Evolutionary conservation across 345 rosid species (phyloP), one percentile per base, ranked within the genome.

Genomic region (Eucalyptus urophylla): DNA sequence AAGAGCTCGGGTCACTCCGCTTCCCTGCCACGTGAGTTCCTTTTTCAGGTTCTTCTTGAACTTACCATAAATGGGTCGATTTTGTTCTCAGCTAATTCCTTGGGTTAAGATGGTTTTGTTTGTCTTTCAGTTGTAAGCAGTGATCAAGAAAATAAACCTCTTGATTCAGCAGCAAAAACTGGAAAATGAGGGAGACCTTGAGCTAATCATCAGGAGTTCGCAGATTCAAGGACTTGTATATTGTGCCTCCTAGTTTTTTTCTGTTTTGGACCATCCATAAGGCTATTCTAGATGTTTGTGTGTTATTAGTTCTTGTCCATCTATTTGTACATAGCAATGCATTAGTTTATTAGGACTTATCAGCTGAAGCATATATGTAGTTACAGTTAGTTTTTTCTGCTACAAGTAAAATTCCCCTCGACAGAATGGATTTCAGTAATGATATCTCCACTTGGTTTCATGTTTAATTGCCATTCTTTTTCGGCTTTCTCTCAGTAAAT

Each of bases 91-190:
- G 11, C 22, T 21, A 19, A 69, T 37, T 80, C 49, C 24, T 40
- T 12, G 4, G 44, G 53, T 87, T 2, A 50, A 47, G 17, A 49
- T 65, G 80, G 53, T 40, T 19, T 40, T 88, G 87, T 90, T 80
- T 22, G 80, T 76, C 33, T 90, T 67, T 88, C 92, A 89, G 91
- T 88, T 87, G 87, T 90, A 31, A 88, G 90, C 87, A 56, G 89
- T 24, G 89, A 80, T 53, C 83, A 80, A 50, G 80, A 88, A 50
- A 91, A 88, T 88, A 89, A 89, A 16, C 88, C 89, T 87, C 89
- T 88, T 87, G 83, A 86, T 80, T 80, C 88, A 21, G 86, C 72
- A 80, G 81, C 88, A 16, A 89, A 83, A 86, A 87, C 44, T 86
- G 87, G 90, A 90, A 21, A 60, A 86, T 58, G 87, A 87, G 54